Conservation (phyloP, 176 grass and related monocot species). For the Juncus effusus region DNA sequence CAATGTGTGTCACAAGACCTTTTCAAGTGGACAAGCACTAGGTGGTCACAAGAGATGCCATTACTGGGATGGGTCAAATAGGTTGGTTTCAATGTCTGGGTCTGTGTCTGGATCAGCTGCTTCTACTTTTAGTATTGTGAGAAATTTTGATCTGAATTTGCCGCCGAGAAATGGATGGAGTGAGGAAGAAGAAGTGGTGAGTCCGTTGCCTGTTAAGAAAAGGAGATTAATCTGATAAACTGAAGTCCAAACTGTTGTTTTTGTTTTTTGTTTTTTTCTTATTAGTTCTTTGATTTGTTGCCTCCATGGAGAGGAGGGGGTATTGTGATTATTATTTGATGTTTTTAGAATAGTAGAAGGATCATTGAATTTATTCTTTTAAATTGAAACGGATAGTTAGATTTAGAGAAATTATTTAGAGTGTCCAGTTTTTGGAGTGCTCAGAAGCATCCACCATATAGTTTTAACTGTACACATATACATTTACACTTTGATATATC, state of each 20-base stretch:
- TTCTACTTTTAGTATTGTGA: slow-evolving; percentile 11
- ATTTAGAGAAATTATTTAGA: no score
- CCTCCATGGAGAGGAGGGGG: not conserved
- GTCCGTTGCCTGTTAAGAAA: slow-evolving; percentile 65
- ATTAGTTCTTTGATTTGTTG: slow-evolving; percentile 16
- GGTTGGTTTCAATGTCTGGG: slow-evolving; percentile 30
- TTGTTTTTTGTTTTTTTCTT: slow-evolving; percentile 1
- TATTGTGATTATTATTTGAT: not conserved
- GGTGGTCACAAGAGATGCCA: slow-evolving; percentile 87
- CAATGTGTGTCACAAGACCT: slow-evolving; percentile 49
- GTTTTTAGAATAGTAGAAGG: not conserved
- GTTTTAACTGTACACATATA: no score
- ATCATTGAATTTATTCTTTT: not conserved
- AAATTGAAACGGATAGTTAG: no score
- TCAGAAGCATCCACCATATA: no score
- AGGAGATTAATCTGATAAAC: slow-evolving; percentile 23
- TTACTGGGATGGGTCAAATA: slow-evolving; percentile 62
- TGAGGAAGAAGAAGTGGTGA: slow-evolving; percentile 67
- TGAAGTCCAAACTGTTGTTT: slow-evolving; percentile 7
- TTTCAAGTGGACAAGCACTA: slow-evolving; percentile 69
- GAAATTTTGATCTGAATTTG: slow-evolving; percentile 56
- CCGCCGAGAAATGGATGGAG: slow-evolving; percentile 40
- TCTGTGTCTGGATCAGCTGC: slow-evolving; percentile 36
- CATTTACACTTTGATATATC: no score
- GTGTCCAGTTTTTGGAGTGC: no score